Percentiles rank a stretch among this genome's conserved stretches.
These are phyloP conservation scores for Vaccinium myrtillus DNA, from an alignment of 148 eudicot genomes.

Conservation along the genomic window DNA sequence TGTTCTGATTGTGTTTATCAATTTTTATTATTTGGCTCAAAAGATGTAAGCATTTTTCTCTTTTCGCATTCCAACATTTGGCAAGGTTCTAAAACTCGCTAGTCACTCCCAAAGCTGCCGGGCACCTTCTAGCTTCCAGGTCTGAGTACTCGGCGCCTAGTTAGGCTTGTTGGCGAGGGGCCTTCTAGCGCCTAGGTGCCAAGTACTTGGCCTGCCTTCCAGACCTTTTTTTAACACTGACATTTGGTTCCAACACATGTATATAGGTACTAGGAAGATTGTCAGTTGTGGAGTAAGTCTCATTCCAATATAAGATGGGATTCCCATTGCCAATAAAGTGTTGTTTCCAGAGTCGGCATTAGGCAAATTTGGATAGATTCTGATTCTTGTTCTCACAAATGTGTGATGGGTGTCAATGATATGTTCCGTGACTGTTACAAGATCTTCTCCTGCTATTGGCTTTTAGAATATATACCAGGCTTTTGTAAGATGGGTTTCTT, in stretches of 20 bases:
- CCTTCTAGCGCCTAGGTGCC: too few relatives aligned
- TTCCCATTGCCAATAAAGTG: neutral
- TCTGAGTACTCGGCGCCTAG: too few relatives aligned
- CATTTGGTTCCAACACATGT: neutral
- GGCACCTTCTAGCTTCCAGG: too few relatives aligned
- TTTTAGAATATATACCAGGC: conserved; percentile 1
- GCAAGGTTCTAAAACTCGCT: too few relatives aligned
- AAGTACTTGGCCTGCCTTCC: too few relatives aligned
- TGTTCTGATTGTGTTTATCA: neutral
- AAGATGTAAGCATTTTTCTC: neutral
- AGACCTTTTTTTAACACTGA: too few relatives aligned
- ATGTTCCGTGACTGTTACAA: neutral
- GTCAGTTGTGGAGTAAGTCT: neutral
- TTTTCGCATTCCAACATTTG: neutral
- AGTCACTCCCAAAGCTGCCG: too few relatives aligned
- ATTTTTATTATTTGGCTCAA: neutral
- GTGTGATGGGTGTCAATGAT: neutral
- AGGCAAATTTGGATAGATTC: neutral
- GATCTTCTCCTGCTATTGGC: neutral
- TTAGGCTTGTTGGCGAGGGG: too few relatives aligned
- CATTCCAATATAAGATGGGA: neutral
- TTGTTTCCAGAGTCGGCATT: neutral
- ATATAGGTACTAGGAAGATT: neutral
- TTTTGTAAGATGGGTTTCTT: neutral
- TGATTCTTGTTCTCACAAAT: neutral